phyloP scores from a whole-genome alignment of 257 asterid species.

The Ligustrum vulgare region DNA sequence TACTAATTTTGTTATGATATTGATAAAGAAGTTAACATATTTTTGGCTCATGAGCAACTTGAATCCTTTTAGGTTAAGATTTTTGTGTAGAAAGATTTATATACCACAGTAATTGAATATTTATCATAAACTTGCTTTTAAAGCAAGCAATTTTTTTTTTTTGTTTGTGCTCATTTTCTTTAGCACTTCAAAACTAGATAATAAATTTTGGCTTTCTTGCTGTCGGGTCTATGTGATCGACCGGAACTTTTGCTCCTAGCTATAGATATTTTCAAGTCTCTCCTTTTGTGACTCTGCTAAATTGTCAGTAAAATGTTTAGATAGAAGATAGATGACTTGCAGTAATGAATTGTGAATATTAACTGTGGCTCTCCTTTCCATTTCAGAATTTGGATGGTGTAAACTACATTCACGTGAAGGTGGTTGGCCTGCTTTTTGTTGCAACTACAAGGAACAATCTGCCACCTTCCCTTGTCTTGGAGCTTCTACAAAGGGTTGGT shows the following conservation, averaged over 20 bases:
- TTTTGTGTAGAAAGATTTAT: neutral
- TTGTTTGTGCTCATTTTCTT: constrained; percentile 11
- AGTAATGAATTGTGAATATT: constrained; percentile 15
- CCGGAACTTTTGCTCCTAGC: constrained; percentile 3
- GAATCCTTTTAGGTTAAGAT: neutral
- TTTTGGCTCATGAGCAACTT: constrained; percentile 1
- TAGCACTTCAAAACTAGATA: constrained; percentile 15
- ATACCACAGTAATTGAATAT: constrained; percentile 5
- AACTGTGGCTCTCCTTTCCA: constrained; percentile 27
- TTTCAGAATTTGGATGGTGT: constrained; percentile 93
- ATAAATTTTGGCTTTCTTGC: constrained; percentile 8
- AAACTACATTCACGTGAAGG: constrained; percentile 96
- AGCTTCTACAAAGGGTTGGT: constrained; percentile 97
- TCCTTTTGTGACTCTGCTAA: neutral
- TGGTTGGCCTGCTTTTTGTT: constrained; percentile 92
- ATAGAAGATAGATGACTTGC: neutral
- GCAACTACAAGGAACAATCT: constrained; percentile 87
- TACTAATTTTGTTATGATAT: neutral
- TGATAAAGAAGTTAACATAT: constrained; percentile 12
- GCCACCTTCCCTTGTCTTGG: constrained; percentile 94
- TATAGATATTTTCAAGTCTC: constrained; percentile 16
- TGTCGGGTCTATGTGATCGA: neutral
- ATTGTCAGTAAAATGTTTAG: constrained; percentile 4
- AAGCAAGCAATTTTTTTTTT: neutral
- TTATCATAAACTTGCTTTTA: neutral